Evolutionary conservation across 306 rosid genomes (phyloP).

Genomic region (Sicyos edulis): DNA sequence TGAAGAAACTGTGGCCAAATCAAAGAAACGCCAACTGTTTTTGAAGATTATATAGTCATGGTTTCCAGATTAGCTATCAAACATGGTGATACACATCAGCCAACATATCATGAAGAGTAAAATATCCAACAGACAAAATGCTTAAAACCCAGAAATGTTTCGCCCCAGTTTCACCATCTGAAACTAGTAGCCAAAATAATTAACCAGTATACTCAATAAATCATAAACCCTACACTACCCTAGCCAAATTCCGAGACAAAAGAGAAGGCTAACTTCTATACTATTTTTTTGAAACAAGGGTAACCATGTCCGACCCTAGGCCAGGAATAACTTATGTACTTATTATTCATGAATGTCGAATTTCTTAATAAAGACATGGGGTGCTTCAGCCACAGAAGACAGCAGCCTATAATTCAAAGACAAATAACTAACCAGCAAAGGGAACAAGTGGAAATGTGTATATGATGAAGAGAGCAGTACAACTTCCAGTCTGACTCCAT

Average conservation of each 20-base stretch:
- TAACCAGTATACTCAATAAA: slow-evolving; percentile 2
- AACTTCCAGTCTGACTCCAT: not conserved
- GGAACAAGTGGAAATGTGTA: slow-evolving; percentile 16
- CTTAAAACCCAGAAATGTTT: not conserved
- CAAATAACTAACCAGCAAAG: slow-evolving; percentile 7
- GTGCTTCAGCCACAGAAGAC: slow-evolving; percentile 12
- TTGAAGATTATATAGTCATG: no score
- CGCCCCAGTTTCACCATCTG: slow-evolving; percentile 7
- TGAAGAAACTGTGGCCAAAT: no score
- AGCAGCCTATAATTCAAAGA: slow-evolving; percentile 13
- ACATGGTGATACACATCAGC: not conserved
- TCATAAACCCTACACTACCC: slow-evolving; percentile 19
- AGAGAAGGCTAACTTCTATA: slow-evolving; percentile 4
- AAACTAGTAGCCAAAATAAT: slow-evolving; percentile 4
- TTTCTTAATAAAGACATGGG: slow-evolving; percentile 16
- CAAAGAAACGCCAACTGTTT: no score
- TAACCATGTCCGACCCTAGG: no score
- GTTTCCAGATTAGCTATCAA: not conserved
- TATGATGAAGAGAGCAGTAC: slow-evolving; percentile 4
- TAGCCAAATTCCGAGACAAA: slow-evolving; percentile 10
- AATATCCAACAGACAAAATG: not conserved
- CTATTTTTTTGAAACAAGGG: no score
- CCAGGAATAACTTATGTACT: slow-evolving; percentile 12
- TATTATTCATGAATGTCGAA: slow-evolving; percentile 21
- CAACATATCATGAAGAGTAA: not conserved